A percentile compares a stretch with the other conserved stretches of the same genome.
phyloP scores from a whole-genome alignment of 371 early-diverging fungal species.

The Mucor piriformis region DNA sequence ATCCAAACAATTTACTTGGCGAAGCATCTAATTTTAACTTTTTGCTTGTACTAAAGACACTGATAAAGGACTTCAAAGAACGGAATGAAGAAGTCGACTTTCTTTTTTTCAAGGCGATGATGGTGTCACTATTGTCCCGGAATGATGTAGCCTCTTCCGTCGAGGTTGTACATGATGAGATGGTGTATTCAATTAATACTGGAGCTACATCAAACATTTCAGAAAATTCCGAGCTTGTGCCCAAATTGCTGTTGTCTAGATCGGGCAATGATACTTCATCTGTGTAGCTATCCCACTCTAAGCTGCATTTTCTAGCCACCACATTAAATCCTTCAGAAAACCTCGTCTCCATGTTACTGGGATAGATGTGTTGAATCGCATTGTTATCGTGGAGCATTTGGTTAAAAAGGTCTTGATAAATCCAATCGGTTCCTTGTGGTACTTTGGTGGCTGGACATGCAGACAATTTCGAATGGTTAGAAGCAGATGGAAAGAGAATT shows the following conservation, averaged over 20 bases:
- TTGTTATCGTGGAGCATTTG: background rate
- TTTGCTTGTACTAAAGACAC: conserved; percentile 4
- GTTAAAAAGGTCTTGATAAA: conserved; percentile 18
- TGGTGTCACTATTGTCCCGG: background rate
- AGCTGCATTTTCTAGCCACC: background rate
- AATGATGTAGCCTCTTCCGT: background rate
- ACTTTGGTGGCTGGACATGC: conserved; percentile 22
- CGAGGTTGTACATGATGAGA: conserved; percentile 11
- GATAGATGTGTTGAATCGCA: background rate
- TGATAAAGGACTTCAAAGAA: conserved; percentile 16
- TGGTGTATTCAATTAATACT: conserved; percentile 5
- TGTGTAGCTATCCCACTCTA: background rate
- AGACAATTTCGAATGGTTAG: conserved; percentile 17
- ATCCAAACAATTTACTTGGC: background rate
- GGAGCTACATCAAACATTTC: background rate
- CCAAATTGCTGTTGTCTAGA: background rate
- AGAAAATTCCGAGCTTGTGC: background rate
- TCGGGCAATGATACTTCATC: conserved; percentile 10
- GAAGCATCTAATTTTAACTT: conserved; percentile 4
- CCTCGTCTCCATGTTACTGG: background rate
- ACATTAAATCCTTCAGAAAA: background rate
- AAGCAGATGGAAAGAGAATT: conserved; percentile 21
- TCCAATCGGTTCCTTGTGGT: conserved; percentile 22
- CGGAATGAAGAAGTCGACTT: conserved; percentile 15
- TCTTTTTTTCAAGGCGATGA: conserved; percentile 8